phyloP scores from a whole-genome alignment of 371 early-diverging fungal species.

The Mortierella polycephala region DNA sequence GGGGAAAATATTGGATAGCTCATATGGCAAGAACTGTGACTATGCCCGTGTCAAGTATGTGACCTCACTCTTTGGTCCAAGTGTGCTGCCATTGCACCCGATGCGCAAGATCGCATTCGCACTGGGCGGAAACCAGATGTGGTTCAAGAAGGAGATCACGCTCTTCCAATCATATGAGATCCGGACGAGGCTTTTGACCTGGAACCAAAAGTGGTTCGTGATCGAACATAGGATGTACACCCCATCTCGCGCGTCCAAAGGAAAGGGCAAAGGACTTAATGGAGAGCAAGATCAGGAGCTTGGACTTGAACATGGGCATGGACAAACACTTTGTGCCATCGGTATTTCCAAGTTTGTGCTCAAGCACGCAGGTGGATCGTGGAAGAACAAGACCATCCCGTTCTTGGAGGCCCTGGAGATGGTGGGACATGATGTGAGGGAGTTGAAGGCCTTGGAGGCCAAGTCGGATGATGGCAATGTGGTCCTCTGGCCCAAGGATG shows the following conservation, averaged over 20 bases:
- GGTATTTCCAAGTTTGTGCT: constrained; percentile 54
- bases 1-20: constrained; percentile 8
- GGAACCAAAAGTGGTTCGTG: constrained; percentile 55
- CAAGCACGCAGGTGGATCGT: constrained; percentile 45
- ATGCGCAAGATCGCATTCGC: constrained; percentile 46
- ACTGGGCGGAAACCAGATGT: constrained; percentile 49
- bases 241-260: constrained; percentile 3
- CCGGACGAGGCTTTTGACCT: constrained; percentile 46
- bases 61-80: constrained; percentile 49
- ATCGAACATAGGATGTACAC: constrained; percentile 52
- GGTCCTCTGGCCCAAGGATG: constrained; percentile 47
- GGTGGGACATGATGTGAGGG: constrained; percentile 48
- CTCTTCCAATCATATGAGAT: constrained; percentile 55
- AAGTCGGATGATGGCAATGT: constrained; percentile 39
- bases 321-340: constrained; percentile 41
- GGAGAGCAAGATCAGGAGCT: too few species aligned
- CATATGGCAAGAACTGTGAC: constrained; percentile 54
- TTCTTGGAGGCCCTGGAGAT: constrained; percentile 54
- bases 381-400: constrained; percentile 55
- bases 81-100: constrained; percentile 48
- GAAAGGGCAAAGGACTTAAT: background rate
- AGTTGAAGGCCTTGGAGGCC: constrained; percentile 38
- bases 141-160: constrained; percentile 52
- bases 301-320: background rate
- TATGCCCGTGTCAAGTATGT: constrained; percentile 53